A percentile compares a stretch with the other conserved stretches of the same genome.
Evolutionary conservation across 306 rosid species (phyloP).

Genomic region (Gillenia trifoliata): DNA sequence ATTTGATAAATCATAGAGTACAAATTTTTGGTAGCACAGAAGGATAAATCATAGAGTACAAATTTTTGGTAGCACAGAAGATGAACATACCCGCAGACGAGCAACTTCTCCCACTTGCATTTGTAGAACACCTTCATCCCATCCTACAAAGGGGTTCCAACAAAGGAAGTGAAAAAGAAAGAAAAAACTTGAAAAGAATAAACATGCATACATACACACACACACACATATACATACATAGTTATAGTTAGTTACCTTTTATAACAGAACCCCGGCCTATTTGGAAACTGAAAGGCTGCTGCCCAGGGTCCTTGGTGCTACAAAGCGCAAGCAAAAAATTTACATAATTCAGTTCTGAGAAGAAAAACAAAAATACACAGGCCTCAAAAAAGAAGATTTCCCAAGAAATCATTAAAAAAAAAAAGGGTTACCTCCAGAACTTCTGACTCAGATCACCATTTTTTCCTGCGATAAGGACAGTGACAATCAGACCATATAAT

Average conservation of each 20-base stretch:
- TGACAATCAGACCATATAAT: neutral
- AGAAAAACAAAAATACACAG: neutral
- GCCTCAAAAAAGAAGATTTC: neutral
- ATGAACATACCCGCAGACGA: constrained; percentile 74
- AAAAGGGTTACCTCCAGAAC: constrained; percentile 70
- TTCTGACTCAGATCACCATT: constrained; percentile 73
- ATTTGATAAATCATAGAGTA: neutral
- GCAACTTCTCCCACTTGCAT: constrained; percentile 97
- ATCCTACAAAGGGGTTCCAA: constrained; percentile 60
- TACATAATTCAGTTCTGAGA: neutral
- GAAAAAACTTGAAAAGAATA: neutral
- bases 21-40: neutral
- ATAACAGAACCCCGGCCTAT: constrained; percentile 87
- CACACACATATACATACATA: neutral
- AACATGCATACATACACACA: neutral
- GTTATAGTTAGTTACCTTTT: constrained; percentile 42
- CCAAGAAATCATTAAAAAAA: too few species aligned
- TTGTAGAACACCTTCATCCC: constrained; percentile 94
- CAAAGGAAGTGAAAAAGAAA: neutral
- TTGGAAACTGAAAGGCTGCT: constrained; percentile 69
- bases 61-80: neutral
- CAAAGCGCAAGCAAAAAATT: constrained; percentile 9
- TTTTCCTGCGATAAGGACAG: constrained; percentile 48
- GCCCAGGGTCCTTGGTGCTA: constrained; percentile 95
- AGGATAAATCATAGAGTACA: neutral